Conservation (phyloP, 345 rosid genomes). For the Pugionium cornutum region DNA sequence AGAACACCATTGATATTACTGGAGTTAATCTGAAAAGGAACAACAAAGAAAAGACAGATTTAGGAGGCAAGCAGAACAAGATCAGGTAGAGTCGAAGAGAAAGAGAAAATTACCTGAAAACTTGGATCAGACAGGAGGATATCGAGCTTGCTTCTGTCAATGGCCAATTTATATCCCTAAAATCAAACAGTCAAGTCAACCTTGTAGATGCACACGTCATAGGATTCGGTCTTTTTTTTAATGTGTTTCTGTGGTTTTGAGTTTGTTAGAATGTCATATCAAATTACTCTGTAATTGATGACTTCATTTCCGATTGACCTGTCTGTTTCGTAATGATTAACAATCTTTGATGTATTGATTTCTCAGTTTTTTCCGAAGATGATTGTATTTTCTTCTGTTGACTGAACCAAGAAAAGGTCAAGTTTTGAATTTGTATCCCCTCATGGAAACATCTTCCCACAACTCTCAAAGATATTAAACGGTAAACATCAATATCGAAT, state of each 20-base stretch:
- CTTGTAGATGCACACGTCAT: not conserved
- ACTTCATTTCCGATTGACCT: no score
- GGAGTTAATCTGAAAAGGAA: not conserved
- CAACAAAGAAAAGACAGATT: not conserved
- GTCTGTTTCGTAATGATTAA: no score
- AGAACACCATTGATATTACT: slow-evolving; percentile 18
- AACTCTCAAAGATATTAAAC: not conserved
- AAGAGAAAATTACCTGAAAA: slow-evolving; percentile 1
- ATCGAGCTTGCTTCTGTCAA: slow-evolving; percentile 12
- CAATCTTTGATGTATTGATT: no score
- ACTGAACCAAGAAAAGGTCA: not conserved
- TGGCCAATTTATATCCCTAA: not conserved
- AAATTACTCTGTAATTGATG: no score
- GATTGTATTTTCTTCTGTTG: not conserved
- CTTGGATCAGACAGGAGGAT: not conserved
- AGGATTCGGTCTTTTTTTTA: slow-evolving; percentile 10
- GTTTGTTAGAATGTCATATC: no score
- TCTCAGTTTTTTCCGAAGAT: no score
- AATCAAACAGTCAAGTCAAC: slow-evolving; percentile 4
- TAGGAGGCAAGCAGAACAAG: not conserved
- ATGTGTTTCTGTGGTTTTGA: not conserved
- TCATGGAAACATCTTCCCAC: not conserved
- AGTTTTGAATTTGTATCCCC: not conserved
- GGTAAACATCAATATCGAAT: not conserved
- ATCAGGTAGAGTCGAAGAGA: not conserved